Conservation (phyloP, 371 early-diverging fungal species). For the Dichotomocladium elegans region DNA sequence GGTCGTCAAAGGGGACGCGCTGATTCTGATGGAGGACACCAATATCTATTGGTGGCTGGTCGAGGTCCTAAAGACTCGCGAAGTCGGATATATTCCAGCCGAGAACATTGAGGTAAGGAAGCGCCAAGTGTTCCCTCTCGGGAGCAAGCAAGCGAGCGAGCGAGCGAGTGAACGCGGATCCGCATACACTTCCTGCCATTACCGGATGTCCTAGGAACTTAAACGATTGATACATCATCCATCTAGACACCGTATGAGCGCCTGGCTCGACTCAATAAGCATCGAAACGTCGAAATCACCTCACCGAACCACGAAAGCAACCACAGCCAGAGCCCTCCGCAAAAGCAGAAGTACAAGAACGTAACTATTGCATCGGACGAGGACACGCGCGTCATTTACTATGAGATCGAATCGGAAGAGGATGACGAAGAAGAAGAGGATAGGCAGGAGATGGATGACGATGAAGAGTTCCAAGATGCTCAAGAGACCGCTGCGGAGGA, state of each 20-base stretch:
- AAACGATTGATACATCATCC: background rate
- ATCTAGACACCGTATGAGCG: slow-evolving; percentile 82
- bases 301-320: slow-evolving; percentile 26
- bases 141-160: no score
- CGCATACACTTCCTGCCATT: background rate
- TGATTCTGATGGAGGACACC: slow-evolving; percentile 90
- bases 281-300: slow-evolving; percentile 73
- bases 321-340: background rate
- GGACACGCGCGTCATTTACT: slow-evolving; percentile 24
- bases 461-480: slow-evolving; percentile 6
- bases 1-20: slow-evolving; percentile 82
- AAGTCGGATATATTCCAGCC: slow-evolving; percentile 95
- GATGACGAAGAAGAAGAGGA: slow-evolving; percentile 20
- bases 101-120: slow-evolving; percentile 92
- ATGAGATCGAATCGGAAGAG: slow-evolving; percentile 41
- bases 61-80: slow-evolving; percentile 77
- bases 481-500: slow-evolving; percentile 1
- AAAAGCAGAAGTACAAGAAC: slow-evolving; percentile 9
- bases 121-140: no score
- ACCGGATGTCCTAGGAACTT: no score
- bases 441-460: slow-evolving; percentile 5
- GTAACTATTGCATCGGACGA: slow-evolving; percentile 34
- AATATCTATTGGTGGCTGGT: slow-evolving; percentile 98
- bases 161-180: no score
- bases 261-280: slow-evolving; percentile 85